phyloP scores from a whole-genome alignment of 768 basidiomycete species.

The Mycena haematopus region DNA sequence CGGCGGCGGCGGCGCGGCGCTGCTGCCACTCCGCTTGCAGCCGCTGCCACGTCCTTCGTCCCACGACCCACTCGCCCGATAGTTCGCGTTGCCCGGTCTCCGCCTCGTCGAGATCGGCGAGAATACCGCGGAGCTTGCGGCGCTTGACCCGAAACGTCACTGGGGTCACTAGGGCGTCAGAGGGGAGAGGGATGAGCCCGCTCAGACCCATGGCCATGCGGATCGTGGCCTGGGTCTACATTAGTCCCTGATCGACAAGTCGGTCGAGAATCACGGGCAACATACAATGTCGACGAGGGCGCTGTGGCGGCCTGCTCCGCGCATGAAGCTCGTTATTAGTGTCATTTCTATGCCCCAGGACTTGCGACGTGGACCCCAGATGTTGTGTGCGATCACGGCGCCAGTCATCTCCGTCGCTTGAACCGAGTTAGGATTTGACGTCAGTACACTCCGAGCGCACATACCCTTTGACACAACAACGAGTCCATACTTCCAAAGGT shows the following conservation, averaged over 20 bases:
- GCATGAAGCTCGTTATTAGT: slow-evolving; percentile 82
- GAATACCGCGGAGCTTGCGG: slow-evolving; percentile 79
- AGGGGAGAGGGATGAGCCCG: slow-evolving; percentile 84
- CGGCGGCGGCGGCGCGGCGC: slow-evolving; percentile 41
- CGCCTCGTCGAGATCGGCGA: slow-evolving; percentile 71
- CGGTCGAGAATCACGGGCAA: background rate
- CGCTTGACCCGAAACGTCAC: slow-evolving; percentile 86
- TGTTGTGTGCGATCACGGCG: slow-evolving; percentile 78
- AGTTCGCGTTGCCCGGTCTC: slow-evolving; percentile 85
- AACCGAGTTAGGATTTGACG: background rate
- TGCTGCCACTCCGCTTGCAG: slow-evolving; percentile 82
- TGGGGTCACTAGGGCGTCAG: slow-evolving; percentile 93
- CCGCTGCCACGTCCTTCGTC: slow-evolving; percentile 86
- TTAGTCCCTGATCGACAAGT: slow-evolving; percentile 6
- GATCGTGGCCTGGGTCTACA: slow-evolving; percentile 49
- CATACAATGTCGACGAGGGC: slow-evolving; percentile 83
- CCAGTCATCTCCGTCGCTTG: slow-evolving; percentile 56
- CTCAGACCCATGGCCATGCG: slow-evolving; percentile 76
- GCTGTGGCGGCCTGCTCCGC: slow-evolving; percentile 82
- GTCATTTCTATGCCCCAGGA: slow-evolving; percentile 98
- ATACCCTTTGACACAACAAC: slow-evolving; percentile 72
- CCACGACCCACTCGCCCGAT: slow-evolving; percentile 97
- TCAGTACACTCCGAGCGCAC: background rate
- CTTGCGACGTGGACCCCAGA: slow-evolving; percentile 88
- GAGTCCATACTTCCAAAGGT: slow-evolving; percentile 75